Percentiles rank a stretch among this genome's conserved stretches.
Conservation (phyloP, 2,329 filamentous ascomycete species). For the Phaeosphaeriaceae sp. region DNA sequence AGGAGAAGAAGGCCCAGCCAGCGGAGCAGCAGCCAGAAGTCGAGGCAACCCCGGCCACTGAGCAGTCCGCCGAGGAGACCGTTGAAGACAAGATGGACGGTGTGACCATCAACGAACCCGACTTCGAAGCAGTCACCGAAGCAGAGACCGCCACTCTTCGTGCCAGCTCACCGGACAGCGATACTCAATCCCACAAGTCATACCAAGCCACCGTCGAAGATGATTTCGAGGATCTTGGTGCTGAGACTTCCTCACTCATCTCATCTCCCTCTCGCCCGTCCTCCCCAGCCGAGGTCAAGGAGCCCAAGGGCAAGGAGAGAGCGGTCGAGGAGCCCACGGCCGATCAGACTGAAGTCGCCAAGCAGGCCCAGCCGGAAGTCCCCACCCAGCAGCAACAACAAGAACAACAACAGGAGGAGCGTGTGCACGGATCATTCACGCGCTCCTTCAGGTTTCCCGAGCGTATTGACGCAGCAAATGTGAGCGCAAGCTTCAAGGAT, state of each 20-base stretch:
- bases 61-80: constrained; percentile 9
- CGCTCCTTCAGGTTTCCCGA: constrained; percentile 73
- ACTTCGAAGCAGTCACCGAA: constrained; percentile 11
- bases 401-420: constrained; percentile 54
- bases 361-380: constrained; percentile 26
- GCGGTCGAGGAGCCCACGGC: constrained; percentile 23
- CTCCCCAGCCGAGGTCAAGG: constrained; percentile 22
- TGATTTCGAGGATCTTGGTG: constrained; percentile 45
- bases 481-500: constrained; percentile 69
- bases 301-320: constrained; percentile 40
- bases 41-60: constrained; percentile 1
- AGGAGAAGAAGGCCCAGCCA: constrained; percentile 18
- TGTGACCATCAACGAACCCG: constrained; percentile 18
- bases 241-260: constrained; percentile 36
- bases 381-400: constrained; percentile 18
- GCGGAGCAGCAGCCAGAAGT: constrained; percentile 12
- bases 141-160: constrained; percentile 15
- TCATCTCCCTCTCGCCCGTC: constrained; percentile 23
- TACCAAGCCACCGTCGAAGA: constrained; percentile 47
- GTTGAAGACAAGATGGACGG: constrained; percentile 23
- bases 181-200: constrained; percentile 40
- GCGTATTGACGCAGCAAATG: constrained; percentile 67
- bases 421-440: constrained; percentile 70
- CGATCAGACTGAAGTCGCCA: constrained; percentile 21
- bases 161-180: constrained; percentile 29